Base-by-base conservation (phyloP, 2,329 filamentous ascomycete species). In the Ophiostoma populinum region DNA sequence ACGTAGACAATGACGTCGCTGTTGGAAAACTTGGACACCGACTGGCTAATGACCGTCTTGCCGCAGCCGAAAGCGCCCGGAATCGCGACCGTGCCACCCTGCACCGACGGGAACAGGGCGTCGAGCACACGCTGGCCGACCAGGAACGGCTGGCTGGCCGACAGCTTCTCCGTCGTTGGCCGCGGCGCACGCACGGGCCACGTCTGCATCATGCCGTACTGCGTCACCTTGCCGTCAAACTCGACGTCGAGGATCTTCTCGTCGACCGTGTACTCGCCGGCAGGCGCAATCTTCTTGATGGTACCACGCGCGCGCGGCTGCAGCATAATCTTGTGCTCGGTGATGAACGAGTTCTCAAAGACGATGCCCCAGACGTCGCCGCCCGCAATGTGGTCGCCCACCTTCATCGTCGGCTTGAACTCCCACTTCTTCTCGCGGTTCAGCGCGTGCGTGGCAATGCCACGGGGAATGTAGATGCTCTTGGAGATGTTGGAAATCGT, bases 21-120 rank as follows among this genome's bases (percentile, higher is more conserved):
- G 75, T 98, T 98, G 53, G 90, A 98, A 67, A 98, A 98, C 63
- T 98, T 98, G 58, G 90, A 98, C 44, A 98, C 80, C 41, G 83
- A 92, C 63, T 98, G 90, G 51, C 78, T 86, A 61, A 98, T 98
- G 63, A 98, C 90, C 50, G 90, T 98, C 75, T 98, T 98, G 54
- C 90, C 90, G 52, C 90, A 98, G 45, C 90, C 90, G 55, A 98
- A 98, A 59, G 90, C 90, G 55, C 90, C 90, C 18, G 90, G 90
- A 52, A 98, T 98, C 54, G 87, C 92, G 46, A 95, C 85, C 29
- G 90, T 98, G 55, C 90, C 90, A 57, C 90, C 90, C 62, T 92
- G 85, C 8, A 98, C 90, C 64, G 80, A 79, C 36, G 90, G 90
- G 66, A 94, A 98, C 31, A 98, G 73, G 44, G 90, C 81, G 55